Base-by-base conservation (phyloP, 2,329 filamentous ascomycete species). In the Sphaerulina musiva region DNA sequence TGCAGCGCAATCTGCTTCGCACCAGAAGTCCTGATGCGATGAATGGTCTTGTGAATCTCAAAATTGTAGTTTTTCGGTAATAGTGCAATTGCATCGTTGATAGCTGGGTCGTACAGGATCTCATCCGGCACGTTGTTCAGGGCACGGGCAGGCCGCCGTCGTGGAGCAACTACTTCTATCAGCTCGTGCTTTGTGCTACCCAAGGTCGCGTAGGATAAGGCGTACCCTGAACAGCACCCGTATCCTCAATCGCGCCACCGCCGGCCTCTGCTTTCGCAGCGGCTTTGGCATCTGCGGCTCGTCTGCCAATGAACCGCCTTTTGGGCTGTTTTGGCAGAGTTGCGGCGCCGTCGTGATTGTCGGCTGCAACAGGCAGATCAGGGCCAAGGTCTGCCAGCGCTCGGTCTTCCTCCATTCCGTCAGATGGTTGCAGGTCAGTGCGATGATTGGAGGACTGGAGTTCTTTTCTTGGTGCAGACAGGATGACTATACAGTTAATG, bases 51-150 rank as follows among this genome's bases (percentile, higher is more conserved):
- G 69, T 89, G 93, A 53, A 98, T 90, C 75, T 98, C 93, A 70
- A 98, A 98, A 64, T 88, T 92, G 79, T 98, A 98, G 76, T 98
- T 98, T n/a, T 82, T 76, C 1, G 93, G 93, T 2, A 98, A 82
- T 32, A 98, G 80, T 5, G 83, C 79, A 55, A 97, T 90, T 3
- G 93, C 93, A 43, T 84, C 86, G 70, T 92, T 92, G 66, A 98
- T 87, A 46, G 86, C 87, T 46, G 84, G 77, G 66, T 98, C 86
- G 59, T 95, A 80, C 17, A 93, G 78, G 59, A 98, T 95, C 59
- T 92, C 86, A 12, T 84, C 79, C 2, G 93, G 92, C 1, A 98
- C 87, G 68, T 93, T 88, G 69, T 96, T 97, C 57, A 97, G 73
- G n/a, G 90, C 82, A 60, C 93, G 81, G 1, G 88, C 85, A 12